phyloP scores from a whole-genome alignment of 371 early-diverging fungal genomes.

The Zopfochytrium polystomum region DNA sequence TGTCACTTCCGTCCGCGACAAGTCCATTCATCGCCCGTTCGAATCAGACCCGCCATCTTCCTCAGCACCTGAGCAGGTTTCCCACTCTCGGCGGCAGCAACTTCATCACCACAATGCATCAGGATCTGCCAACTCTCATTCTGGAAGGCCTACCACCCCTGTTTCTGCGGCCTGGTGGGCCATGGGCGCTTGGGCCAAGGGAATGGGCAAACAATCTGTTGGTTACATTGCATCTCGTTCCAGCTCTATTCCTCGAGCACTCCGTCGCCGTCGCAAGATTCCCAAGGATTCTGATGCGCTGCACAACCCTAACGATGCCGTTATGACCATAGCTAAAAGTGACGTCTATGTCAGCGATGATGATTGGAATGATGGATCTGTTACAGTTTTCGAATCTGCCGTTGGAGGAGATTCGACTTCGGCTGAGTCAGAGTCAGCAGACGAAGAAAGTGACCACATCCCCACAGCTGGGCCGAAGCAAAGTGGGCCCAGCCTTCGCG shows the following conservation, averaged over 20 bases:
- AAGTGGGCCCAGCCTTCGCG: background rate
- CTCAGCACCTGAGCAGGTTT: background rate
- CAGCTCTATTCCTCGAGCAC: background rate
- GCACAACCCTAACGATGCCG: background rate
- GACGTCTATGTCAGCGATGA: too few species aligned
- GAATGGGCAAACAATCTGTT: slow-evolving; percentile 8
- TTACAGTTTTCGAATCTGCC: too few species aligned
- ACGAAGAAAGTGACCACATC: background rate
- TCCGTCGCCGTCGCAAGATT: background rate
- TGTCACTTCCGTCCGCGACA: too few species aligned
- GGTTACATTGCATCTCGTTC: background rate
- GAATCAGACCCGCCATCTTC: too few species aligned
- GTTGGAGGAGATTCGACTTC: too few species aligned
- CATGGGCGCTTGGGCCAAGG: slow-evolving; percentile 26
- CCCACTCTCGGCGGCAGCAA: background rate
- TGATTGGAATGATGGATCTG: too few species aligned
- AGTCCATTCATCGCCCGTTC: too few species aligned
- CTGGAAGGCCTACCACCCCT: slow-evolving; percentile 13
- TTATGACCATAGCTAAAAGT: too few species aligned
- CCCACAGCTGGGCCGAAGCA: background rate
- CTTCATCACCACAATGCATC: background rate
- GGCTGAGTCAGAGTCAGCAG: too few species aligned
- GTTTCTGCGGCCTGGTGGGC: slow-evolving; percentile 23
- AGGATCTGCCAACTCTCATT: background rate
- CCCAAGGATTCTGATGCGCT: background rate